Percentiles rank a stretch among this genome's conserved stretches.
Conservation (phyloP, 139 green algal genomes). For the Bryopsis sp. region DNA sequence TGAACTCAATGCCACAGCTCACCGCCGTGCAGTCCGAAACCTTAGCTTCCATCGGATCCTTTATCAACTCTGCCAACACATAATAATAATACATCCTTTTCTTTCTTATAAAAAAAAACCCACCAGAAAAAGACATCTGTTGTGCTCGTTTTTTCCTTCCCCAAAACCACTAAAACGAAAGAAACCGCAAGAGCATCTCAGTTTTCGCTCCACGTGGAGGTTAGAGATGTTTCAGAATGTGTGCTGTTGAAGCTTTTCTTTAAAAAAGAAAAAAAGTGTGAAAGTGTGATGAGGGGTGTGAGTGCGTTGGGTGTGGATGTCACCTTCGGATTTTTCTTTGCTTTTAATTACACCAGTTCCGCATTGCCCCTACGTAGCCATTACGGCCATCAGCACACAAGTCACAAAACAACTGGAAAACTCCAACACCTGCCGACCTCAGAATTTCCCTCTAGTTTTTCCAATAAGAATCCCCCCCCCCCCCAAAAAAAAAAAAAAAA, state of each 20-base stretch:
- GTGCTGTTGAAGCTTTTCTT: neutral
- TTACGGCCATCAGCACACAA: neutral
- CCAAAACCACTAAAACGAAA: neutral
- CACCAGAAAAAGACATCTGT: neutral
- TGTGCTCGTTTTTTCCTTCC: neutral
- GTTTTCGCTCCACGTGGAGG: neutral
- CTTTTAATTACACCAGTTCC: slow-evolving; percentile 2
- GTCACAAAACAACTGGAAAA: neutral
- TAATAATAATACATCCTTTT: too few species aligned
- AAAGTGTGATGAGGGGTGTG: neutral
- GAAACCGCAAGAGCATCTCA: neutral
- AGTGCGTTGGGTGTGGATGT: too few species aligned
- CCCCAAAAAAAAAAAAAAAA: neutral
- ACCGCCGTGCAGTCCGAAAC: slow-evolving; percentile 47
- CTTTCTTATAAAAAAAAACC: too few species aligned
- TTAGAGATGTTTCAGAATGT: neutral
- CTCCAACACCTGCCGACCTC: neutral
- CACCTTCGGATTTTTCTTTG: neutral
- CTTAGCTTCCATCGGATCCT: slow-evolving; percentile 30
- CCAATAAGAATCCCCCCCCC: too few species aligned
- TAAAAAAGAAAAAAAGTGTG: neutral
- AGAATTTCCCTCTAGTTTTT: too few species aligned
- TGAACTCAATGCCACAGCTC: slow-evolving; percentile 83
- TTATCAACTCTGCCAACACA: slow-evolving; percentile 41
- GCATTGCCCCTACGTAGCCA: slow-evolving; percentile 1